These are phyloP conservation scores for Dichotomopilus funicola DNA, from an alignment of 2,329 filamentous ascomycete species.

Conservation along the genomic window DNA sequence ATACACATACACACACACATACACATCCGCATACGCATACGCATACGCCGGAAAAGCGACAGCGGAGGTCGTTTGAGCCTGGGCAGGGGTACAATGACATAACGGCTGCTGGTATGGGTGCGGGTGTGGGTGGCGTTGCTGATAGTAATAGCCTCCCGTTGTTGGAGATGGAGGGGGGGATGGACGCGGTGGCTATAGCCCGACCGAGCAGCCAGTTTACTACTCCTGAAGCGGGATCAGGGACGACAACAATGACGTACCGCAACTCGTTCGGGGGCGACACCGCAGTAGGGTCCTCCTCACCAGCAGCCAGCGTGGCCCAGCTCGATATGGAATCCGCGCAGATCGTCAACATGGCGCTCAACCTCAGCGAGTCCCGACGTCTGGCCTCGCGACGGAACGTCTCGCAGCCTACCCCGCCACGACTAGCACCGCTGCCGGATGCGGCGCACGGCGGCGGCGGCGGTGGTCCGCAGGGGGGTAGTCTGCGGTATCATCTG, in stretches of 20 bases:
- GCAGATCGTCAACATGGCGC: slow-evolving; percentile 87
- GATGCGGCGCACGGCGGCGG: slow-evolving; percentile 38
- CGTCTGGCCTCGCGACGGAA: slow-evolving; percentile 56
- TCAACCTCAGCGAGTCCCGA: slow-evolving; percentile 79
- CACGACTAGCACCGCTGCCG: slow-evolving; percentile 46
- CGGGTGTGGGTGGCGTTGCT: too few species aligned
- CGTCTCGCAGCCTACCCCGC: slow-evolving; percentile 46
- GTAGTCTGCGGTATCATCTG: slow-evolving; percentile 61
- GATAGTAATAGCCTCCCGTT: too few species aligned
- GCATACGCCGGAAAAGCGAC: slow-evolving; percentile 15
- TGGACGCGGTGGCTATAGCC: not conserved
- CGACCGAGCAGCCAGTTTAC: not conserved
- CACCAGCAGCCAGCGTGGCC: slow-evolving; percentile 15
- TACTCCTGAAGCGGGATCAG: slow-evolving; percentile 7
- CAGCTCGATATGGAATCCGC: slow-evolving; percentile 66
- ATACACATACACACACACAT: slow-evolving; percentile 2
- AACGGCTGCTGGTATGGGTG: too few species aligned
- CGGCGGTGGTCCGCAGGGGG: too few species aligned
- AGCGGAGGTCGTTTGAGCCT: slow-evolving; percentile 15
- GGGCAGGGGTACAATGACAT: not conserved
- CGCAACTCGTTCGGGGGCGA: slow-evolving; percentile 17
- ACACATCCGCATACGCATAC: slow-evolving; percentile 15
- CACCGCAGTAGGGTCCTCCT: slow-evolving; percentile 18
- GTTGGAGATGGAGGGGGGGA: too few species aligned
- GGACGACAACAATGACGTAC: slow-evolving; percentile 9